These are phyloP conservation scores for Mycena floridula DNA, from an alignment of 768 basidiomycete species.

Conservation along the genomic window DNA sequence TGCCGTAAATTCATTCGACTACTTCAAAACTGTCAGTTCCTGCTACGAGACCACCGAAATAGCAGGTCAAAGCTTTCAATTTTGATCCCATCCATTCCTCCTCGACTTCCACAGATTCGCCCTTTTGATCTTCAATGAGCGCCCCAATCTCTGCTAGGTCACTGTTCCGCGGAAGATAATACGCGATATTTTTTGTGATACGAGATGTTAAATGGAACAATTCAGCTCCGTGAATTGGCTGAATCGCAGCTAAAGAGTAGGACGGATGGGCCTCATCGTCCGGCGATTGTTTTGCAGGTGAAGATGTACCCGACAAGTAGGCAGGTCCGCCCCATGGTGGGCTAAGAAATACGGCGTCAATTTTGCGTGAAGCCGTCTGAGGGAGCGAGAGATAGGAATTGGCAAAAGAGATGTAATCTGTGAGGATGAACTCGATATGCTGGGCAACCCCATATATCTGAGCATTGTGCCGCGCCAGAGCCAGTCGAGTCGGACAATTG, in stretches of 20 bases:
- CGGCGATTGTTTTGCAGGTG: conserved; percentile 9
- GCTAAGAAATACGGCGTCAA: conserved; percentile 89
- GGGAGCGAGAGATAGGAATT: conserved; percentile 35
- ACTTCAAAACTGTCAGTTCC: no score
- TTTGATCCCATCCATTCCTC: conserved; percentile 96
- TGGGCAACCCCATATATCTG: conserved; percentile 91
- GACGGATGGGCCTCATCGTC: conserved; percentile 32
- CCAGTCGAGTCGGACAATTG: conserved; percentile 75
- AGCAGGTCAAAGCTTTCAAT: conserved; percentile 90
- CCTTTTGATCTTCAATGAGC: conserved; percentile 24
- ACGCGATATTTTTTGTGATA: conserved; percentile 81
- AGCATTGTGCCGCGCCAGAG: conserved; percentile 91
- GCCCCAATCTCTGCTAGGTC: conserved; percentile 64
- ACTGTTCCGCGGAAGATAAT: conserved; percentile 83
- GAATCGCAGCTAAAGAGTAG: conserved; percentile 67
- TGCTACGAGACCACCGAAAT: conserved; percentile 77
- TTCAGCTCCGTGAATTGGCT: conserved; percentile 77
- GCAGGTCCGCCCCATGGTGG: conserved; percentile 94
- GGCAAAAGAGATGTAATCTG: conserved; percentile 81
- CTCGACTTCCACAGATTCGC: conserved; percentile 83
- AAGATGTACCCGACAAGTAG: conserved; percentile 42
- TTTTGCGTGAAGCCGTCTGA: conserved; percentile 34
- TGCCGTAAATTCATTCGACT: no score
- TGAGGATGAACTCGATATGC: conserved; percentile 89
- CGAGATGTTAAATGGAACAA: conserved; percentile 69